phyloP scores from a whole-genome alignment of 1,284 basidiomycete genomes.

The Ustilago tritici region DNA sequence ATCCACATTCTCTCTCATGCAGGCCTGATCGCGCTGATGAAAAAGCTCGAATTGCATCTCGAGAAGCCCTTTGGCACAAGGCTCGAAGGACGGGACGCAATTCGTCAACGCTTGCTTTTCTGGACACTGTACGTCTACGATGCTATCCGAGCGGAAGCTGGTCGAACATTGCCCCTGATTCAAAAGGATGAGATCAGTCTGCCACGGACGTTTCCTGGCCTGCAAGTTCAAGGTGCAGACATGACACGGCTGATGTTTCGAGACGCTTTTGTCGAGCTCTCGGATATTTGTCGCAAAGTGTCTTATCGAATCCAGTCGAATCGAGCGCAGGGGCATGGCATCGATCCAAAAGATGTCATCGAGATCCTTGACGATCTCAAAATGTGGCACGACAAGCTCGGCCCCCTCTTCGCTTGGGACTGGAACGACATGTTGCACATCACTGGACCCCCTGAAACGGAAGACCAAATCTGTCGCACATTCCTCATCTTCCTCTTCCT shows the following conservation, averaged over 20 bases:
- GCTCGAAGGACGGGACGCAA: slow-evolving; percentile 30
- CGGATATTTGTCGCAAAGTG: slow-evolving; percentile 27
- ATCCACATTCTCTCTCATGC: slow-evolving; percentile 32
- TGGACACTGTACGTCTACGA: slow-evolving; percentile 48
- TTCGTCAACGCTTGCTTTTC: slow-evolving; percentile 35
- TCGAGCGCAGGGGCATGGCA: slow-evolving; percentile 18
- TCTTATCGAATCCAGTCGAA: slow-evolving; percentile 16
- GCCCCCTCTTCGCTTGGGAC: slow-evolving; percentile 27
- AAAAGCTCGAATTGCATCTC: slow-evolving; percentile 39
- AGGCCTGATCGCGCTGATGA: slow-evolving; percentile 35
- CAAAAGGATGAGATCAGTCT: slow-evolving; percentile 25
- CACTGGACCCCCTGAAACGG: slow-evolving; percentile 27
- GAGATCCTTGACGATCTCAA: slow-evolving; percentile 25
- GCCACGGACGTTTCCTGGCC: slow-evolving; percentile 1
- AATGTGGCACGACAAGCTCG: slow-evolving; percentile 23
- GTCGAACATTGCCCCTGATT: slow-evolving; percentile 28
- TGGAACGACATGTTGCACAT: slow-evolving; percentile 48
- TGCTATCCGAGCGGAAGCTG: slow-evolving; percentile 39
- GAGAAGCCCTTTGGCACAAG: slow-evolving; percentile 29
- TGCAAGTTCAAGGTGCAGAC: neutral
- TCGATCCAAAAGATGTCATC: slow-evolving; percentile 23
- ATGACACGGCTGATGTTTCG: slow-evolving; percentile 15
- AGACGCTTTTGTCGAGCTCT: slow-evolving; percentile 27
- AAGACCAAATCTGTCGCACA: slow-evolving; percentile 28
- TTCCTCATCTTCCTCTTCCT: slow-evolving; percentile 41